Base-by-base conservation (phyloP, 805 yeast species). In the Cyberlindnera galapagoensis region DNA sequence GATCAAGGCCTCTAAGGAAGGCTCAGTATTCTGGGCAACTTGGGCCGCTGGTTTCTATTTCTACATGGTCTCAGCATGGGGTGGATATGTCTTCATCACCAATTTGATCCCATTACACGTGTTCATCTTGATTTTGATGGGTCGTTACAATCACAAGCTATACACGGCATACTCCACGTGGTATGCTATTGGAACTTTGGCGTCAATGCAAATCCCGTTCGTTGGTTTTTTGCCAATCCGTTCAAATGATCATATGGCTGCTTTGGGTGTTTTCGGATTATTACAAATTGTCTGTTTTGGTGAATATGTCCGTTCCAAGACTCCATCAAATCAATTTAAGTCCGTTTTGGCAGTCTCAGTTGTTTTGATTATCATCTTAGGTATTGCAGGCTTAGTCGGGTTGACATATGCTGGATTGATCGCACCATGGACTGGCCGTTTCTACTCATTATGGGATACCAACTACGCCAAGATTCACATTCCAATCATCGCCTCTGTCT, bases 351-450 rank as follows among this genome's bases (percentile, higher is more conserved):
- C 71, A 15, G 73, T 80, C 14, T 74, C 86, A 11, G 59, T 82
- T 33, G 56, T 60, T 3, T 49, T 74, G 14, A 66, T 87, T 34
- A 64, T 77, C 19, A 53, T 61, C 11, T 43, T 81, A 19, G 95
- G 96, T 36, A 52, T 85, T 26, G 65, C 67, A 10, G 94, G 80
- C 14, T 67, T 92, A 34, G 71, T 85, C 28, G 74, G 71, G 12
- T 77, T 94, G 47, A 92, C 99, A 12, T 81, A 83, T 39, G 67
- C 86, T 33, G 98, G 97, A 4, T 76, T 81, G 58, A 92, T 94
- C 59, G 97, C 97, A 22, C 99, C 99, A 34, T 92, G 99, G 98
- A 87, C 97, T 9, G 99, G 99, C 46, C 81, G 99, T 62, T 94
- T 92, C 67, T 92, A 92, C 63, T 88, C 97, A 3, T 65, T 94